Conservation (phyloP, 176 grass and related monocot species). For the Rhynchospora breviuscula region DNA sequence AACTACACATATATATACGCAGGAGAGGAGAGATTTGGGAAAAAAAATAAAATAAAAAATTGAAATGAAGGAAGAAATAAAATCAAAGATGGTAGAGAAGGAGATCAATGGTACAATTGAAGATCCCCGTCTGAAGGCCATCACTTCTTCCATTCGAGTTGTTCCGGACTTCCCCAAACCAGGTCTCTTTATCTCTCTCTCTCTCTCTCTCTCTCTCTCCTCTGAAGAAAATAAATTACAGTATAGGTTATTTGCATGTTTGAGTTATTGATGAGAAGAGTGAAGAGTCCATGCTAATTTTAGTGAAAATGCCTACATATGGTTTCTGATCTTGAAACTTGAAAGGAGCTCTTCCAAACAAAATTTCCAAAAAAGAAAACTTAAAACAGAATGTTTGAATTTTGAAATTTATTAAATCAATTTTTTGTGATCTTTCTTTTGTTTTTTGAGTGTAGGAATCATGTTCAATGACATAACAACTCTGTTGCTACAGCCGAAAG, state of each 20-base stretch:
- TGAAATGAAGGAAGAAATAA: not conserved
- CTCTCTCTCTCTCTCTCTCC: not conserved
- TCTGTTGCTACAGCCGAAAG: conserved; percentile 64
- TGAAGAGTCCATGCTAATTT: not conserved
- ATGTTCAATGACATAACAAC: conserved; percentile 98
- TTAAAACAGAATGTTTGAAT: not conserved
- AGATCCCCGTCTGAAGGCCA: conserved; percentile 74
- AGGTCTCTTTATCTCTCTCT: conserved; percentile 37
- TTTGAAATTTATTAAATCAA: not conserved
- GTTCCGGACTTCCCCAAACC: conserved; percentile 93
- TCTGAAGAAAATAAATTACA: not conserved
- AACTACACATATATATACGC: too few relatives aligned
- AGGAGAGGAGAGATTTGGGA: not conserved
- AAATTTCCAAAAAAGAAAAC: not conserved
- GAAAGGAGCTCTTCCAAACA: not conserved
- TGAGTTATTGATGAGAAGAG: not conserved
- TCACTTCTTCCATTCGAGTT: conserved; percentile 78
- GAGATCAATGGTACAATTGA: conserved; percentile 18
- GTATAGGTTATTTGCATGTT: not conserved
- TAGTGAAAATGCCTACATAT: not conserved
- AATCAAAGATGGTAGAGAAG: conserved; percentile 13
- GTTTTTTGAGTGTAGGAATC: conserved; percentile 46
- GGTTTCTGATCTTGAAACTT: not conserved
- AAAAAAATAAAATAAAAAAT: not conserved
- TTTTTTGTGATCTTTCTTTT: not conserved